Percentiles rank a stretch among this genome's conserved stretches.
Conservation (phyloP, 768 basidiomycete genomes). For the Fomitopsis serialis region DNA sequence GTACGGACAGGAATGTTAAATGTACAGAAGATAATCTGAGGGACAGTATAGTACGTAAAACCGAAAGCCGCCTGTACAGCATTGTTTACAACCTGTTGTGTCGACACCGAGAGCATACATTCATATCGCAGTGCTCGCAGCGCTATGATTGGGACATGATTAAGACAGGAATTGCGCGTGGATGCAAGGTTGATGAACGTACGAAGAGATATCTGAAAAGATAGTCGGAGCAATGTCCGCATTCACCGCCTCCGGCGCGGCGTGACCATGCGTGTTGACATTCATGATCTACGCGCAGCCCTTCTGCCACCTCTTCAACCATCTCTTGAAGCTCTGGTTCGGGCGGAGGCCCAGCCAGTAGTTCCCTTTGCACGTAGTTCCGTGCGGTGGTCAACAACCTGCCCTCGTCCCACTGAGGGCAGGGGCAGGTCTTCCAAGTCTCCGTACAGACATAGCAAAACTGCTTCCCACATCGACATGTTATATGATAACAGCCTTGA, state of each 20-base stretch:
- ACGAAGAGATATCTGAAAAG: conserved; percentile 47
- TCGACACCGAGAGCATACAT: conserved; percentile 32
- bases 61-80: no score
- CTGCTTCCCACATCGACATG: conserved; percentile 33
- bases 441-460: conserved; percentile 53
- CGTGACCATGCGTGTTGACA: conserved; percentile 46
- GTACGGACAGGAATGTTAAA: no score
- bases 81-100: conserved; percentile 30
- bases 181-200: no score
- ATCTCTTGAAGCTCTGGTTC: conserved; percentile 4
- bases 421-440: conserved; percentile 57
- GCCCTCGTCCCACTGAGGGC: conserved; percentile 60
- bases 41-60: no score
- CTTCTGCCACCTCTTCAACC: conserved; percentile 28
- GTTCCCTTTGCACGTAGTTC: conserved; percentile 34
- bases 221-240: conserved; percentile 39
- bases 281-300: conserved; percentile 48
- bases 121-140: conserved; percentile 26
- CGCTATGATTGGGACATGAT: no score
- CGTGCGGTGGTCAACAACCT: conserved; percentile 38
- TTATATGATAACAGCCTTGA: conserved; percentile 36
- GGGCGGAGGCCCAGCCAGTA: conserved; percentile 2
- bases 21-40: no score
- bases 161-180: no score
- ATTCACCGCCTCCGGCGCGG: conserved; percentile 36